Percentiles rank a stretch among this genome's conserved stretches.
Evolutionary conservation across 129 eudicot species (phyloP).

Genomic region (Flaveria robusta): DNA sequence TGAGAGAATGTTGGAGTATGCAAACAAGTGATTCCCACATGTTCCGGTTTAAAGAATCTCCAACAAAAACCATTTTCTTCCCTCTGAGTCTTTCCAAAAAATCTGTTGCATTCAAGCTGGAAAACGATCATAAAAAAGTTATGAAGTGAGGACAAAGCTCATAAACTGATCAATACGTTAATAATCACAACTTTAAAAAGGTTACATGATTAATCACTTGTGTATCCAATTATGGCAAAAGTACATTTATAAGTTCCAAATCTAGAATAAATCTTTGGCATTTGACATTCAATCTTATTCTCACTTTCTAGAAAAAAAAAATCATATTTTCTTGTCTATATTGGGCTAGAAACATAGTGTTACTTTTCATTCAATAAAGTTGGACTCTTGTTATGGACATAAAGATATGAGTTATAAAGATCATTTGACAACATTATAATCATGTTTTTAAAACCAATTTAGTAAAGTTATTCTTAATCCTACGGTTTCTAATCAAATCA

Average conservation of each 20-base stretch:
- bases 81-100: constrained; percentile 88
- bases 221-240: not conserved
- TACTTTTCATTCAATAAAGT: not conserved
- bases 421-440: not conserved
- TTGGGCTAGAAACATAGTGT: not conserved
- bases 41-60: constrained; percentile 92
- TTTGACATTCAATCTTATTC: not conserved
- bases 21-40: constrained; percentile 99
- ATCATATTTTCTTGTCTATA: not conserved
- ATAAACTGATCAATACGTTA: not conserved
- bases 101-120: constrained; percentile 79
- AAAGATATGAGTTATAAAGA: not conserved
- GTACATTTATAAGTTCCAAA: not conserved
- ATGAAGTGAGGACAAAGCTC: not conserved
- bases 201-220: not conserved
- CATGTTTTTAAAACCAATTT: not conserved
- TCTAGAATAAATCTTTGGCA: not conserved
- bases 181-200: not conserved
- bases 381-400: not conserved
- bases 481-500: not conserved
- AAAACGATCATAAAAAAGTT: not conserved
- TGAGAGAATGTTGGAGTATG: constrained; percentile 64
- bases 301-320: not conserved
- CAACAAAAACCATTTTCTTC: constrained; percentile 82
- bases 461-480: not conserved